Base-by-base conservation (phyloP, 1,284 basidiomycete genomes). In the Cutaneotrichosporon spelunceum region DNA sequence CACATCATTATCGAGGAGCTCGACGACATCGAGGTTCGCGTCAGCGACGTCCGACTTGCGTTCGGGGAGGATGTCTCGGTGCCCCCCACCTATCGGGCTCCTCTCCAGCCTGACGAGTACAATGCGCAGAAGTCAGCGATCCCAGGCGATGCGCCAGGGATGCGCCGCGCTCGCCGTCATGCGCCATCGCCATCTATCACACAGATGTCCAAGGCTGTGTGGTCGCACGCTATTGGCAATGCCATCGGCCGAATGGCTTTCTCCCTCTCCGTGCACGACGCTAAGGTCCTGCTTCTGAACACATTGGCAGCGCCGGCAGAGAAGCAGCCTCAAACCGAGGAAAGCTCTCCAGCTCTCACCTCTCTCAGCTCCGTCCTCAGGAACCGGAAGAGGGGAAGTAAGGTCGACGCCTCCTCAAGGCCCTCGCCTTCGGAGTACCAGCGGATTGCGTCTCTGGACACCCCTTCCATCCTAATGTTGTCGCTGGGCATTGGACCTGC, bases 1-100 rank as follows among this genome's bases (percentile, higher is more conserved):
- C 66, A 71, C 4, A 53, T 78, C 61, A 68, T 75, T 57, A 56
- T 74, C 27, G 73, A 76, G 26, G 73, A 74, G n/a, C 57, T 72
- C 4, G 67, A 71, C 13, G 69, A 68, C 7, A 45, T 74, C 33
- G 74, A 75, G 50, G 36, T 73, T 3, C 66, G 61, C 1, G 29
- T 73, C 26, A 53, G 61, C 3, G 67, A 71, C 14, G 36, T 72
- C 21, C 62, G 57, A 1, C 52, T 71, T 10, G 72, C 72, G 3
- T 63, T 70, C 33, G 66, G 45, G 9, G 36, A 36, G 9, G 55
- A 57, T 19, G 14, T 44, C 26, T 23, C 53, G 3, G 10, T 30
- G 3, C 27, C 53, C 13, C 39, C 56, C 16, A 9, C 26, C 1
- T 39, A 54, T 34, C n/a, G 45, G n/a, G 48, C 49, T 2, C 52